These are phyloP conservation scores for Ochetophila trinervis DNA, from an alignment of 306 rosid genomes.

Conservation along the genomic window DNA sequence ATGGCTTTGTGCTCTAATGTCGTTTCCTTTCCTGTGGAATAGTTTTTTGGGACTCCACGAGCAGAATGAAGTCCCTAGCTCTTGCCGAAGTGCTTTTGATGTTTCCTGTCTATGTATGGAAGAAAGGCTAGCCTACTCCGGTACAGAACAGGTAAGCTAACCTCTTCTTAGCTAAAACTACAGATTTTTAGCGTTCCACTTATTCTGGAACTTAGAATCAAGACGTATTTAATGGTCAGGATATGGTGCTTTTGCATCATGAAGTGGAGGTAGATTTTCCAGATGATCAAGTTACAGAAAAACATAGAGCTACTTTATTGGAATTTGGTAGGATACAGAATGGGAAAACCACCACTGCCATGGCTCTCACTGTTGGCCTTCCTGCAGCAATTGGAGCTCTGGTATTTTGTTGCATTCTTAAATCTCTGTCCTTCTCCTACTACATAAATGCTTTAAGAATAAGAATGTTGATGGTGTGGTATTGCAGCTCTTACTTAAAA, in stretches of 20 bases:
- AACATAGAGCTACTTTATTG: slow-evolving; percentile 75
- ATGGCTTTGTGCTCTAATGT: too few species aligned
- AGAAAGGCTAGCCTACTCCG: slow-evolving; percentile 65
- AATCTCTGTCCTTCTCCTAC: background rate
- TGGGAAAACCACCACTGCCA: slow-evolving; percentile 71
- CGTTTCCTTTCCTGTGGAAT: slow-evolving; percentile 5
- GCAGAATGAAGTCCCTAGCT: slow-evolving; percentile 61
- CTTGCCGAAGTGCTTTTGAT: slow-evolving; percentile 81
- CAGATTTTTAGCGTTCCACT: background rate
- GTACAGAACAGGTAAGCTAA: slow-evolving; percentile 62
- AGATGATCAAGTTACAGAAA: slow-evolving; percentile 47
- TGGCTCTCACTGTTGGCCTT: slow-evolving; percentile 93
- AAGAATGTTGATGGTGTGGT: background rate
- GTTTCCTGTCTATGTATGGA: slow-evolving; percentile 77
- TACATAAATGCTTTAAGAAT: background rate
- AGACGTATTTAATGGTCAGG: slow-evolving; percentile 43
- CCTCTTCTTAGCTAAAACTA: slow-evolving; percentile 1
- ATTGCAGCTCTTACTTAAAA: slow-evolving; percentile 75
- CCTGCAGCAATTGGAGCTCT: slow-evolving; percentile 89
- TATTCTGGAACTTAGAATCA: too few species aligned
- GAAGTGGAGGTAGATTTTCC: slow-evolving; percentile 82
- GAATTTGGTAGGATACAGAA: slow-evolving; percentile 64
- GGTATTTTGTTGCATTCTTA: slow-evolving; percentile 40
- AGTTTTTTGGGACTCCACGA: slow-evolving; percentile 87
- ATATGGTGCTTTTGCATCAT: slow-evolving; percentile 94